Conservation (phyloP, 352 stramenopile genomes). For the Phytophthora idaei region DNA sequence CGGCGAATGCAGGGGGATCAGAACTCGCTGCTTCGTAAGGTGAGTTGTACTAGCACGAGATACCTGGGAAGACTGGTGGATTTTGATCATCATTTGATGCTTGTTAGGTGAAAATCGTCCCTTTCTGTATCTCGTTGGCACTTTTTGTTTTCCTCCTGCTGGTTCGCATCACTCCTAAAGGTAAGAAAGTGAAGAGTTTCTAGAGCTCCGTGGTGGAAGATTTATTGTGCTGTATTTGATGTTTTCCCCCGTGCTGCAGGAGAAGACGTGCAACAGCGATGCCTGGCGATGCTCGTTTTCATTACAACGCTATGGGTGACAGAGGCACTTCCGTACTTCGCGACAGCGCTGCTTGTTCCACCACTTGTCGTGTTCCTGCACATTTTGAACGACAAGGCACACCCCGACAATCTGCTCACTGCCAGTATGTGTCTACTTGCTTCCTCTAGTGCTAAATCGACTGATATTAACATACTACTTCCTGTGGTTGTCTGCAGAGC, state of each 20-base stretch:
- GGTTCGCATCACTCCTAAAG: slow-evolving; percentile 77
- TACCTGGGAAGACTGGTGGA: background rate
- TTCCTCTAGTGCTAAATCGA: background rate
- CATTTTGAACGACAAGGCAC: slow-evolving; percentile 88
- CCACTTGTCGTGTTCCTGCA: slow-evolving; percentile 88
- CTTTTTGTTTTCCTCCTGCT: slow-evolving; percentile 80
- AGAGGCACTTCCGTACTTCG: slow-evolving; percentile 92
- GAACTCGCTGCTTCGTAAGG: slow-evolving; percentile 83
- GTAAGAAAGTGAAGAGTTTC: slow-evolving; percentile 21
- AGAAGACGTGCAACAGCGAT: slow-evolving; percentile 83
- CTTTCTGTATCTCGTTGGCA: slow-evolving; percentile 69
- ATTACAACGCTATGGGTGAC: slow-evolving; percentile 92
- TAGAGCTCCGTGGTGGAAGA: background rate
- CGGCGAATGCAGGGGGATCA: slow-evolving; percentile 85
- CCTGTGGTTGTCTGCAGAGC: slow-evolving; percentile 37
- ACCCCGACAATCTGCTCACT: slow-evolving; percentile 69
- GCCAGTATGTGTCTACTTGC: slow-evolving; percentile 58
- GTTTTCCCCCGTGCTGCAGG: slow-evolving; percentile 30
- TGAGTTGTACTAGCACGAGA: slow-evolving; percentile 29
- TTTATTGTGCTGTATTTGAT: slow-evolving; percentile 1
- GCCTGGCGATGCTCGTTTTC: slow-evolving; percentile 90
- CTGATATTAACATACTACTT: slow-evolving; percentile 5
- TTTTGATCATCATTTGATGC: background rate
- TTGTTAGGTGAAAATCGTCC: slow-evolving; percentile 79
- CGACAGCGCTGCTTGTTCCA: slow-evolving; percentile 89